These are phyloP conservation scores for Mycena rosella DNA, from an alignment of 768 basidiomycete genomes.

Conservation along the genomic window DNA sequence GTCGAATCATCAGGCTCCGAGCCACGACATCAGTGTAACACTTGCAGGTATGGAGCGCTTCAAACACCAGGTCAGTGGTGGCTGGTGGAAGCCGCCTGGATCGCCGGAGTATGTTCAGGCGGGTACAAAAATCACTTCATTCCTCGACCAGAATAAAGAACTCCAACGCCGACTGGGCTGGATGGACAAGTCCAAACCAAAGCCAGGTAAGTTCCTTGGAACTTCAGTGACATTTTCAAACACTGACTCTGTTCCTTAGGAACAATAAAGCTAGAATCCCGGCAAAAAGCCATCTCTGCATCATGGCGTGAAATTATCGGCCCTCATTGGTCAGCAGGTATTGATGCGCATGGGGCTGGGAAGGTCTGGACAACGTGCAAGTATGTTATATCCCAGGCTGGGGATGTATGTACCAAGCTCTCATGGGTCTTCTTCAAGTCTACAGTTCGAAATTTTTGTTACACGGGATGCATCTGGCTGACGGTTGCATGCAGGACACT, in stretches of 20 bases:
- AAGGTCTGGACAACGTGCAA: conserved; percentile 11
- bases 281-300: too few species aligned
- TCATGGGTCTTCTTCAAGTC: conserved; percentile 1
- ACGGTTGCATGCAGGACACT: too few species aligned
- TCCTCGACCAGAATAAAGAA: conserved; percentile 18
- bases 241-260: too few species aligned
- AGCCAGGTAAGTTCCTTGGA: not conserved
- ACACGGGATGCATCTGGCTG: too few species aligned
- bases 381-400: not conserved
- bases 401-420: not conserved
- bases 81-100: conserved; percentile 3
- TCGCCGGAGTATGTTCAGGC: conserved; percentile 8
- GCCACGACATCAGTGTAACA: not conserved
- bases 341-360: not conserved
- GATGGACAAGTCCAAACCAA: conserved; percentile 19
- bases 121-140: not conserved
- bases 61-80: conserved; percentile 9
- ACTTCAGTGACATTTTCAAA: not conserved
- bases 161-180: conserved; percentile 31
- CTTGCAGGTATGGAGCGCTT: too few species aligned
- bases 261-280: too few species aligned
- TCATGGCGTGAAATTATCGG: not conserved
- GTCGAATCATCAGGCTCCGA: conserved; percentile 6
- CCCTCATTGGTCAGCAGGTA: too few species aligned
- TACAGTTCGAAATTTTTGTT: too few species aligned